Conservation (phyloP, 23 red algal species). For the Gracilaria domingensis region DNA sequence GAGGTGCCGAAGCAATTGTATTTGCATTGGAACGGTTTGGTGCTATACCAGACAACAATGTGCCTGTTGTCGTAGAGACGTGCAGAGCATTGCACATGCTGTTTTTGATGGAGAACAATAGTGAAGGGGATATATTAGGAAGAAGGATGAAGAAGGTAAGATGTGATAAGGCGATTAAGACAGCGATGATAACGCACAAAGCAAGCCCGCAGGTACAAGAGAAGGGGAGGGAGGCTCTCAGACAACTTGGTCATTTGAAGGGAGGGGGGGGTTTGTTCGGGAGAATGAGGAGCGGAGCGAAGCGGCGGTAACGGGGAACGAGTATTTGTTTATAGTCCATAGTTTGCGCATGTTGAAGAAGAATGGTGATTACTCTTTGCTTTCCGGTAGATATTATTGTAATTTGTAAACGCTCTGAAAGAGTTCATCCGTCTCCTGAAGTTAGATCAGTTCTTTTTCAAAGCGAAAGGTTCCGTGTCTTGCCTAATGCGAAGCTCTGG, state of each 20-base stretch:
- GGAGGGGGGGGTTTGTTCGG: constrained; percentile 45
- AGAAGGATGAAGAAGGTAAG: constrained; percentile 62
- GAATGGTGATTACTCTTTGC: constrained; percentile 27
- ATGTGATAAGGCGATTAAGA: constrained; percentile 67
- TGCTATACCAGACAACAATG: constrained; percentile 39
- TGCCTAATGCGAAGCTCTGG: neutral
- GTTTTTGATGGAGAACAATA: constrained; percentile 67
- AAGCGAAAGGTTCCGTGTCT: too few relatives aligned
- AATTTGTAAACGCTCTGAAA: constrained; percentile 47
- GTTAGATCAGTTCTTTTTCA: too few relatives aligned
- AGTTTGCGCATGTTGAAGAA: constrained; percentile 13
- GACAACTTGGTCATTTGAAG: constrained; percentile 45
- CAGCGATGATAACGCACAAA: constrained; percentile 56
- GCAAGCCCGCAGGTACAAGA: constrained; percentile 49
- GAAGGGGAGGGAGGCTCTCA: constrained; percentile 41
- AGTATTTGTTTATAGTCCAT: constrained; percentile 24
- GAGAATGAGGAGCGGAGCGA: constrained; percentile 53
- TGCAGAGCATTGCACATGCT: constrained; percentile 52
- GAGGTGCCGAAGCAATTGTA: constrained; percentile 58
- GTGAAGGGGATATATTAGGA: constrained; percentile 64
- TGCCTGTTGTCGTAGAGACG: constrained; percentile 48
- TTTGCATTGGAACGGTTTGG: constrained; percentile 75
- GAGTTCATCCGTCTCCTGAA: neutral
- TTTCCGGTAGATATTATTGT: constrained; percentile 61
- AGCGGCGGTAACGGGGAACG: constrained; percentile 39